Base-by-base conservation (phyloP, 306 rosid genomes). In the Fragaria ananassa region DNA sequence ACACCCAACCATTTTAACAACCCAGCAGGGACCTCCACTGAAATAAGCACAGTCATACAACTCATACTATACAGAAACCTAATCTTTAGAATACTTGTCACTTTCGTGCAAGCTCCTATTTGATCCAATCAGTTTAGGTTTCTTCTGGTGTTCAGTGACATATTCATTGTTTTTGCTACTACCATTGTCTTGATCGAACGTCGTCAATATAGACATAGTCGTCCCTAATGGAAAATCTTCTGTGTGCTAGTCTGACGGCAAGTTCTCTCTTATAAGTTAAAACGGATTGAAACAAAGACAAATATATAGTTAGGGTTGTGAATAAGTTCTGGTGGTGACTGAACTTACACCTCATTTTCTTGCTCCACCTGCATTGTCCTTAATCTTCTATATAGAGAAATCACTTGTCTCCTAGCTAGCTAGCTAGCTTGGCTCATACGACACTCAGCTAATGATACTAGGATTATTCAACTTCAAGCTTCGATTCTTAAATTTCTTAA, bases 1-100 rank as follows among this genome's bases (percentile, higher is more conserved):
- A 60, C 8, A 27, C 66, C 66, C 39, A 60, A 60, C 35, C 35
- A 60, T 60, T 60, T 56, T 27, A 60, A 60, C 66, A 60, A 60
- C 18, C 39, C 62, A 9, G 6, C 41, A 5, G 62, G 62, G 31
- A 23, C 62, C 60, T 21, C 62, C 62, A 56, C 31, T 10, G 6
- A 56, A 0, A 5, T 4, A 56, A 56, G 62, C 31, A 21, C 12
- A 53, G 8, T 17, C 56, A 50, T 50, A 41, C 8, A 41, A 7
- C 44, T 10, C 58, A 23, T 56, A 8, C 31, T 23, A 21, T 56
- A 10, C 31, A 23, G 23, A 56, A 21, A 13, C 31, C 0, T 10
- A 21, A 56, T 18, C 11, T 19, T 53, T 53, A 53, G 25, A 21
- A 56, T n/a, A 56, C 14, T 21, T 10, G 31, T 21, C 62, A 56